Conservation (phyloP, 129 eudicot species). For the Lactuca sativa region DNA sequence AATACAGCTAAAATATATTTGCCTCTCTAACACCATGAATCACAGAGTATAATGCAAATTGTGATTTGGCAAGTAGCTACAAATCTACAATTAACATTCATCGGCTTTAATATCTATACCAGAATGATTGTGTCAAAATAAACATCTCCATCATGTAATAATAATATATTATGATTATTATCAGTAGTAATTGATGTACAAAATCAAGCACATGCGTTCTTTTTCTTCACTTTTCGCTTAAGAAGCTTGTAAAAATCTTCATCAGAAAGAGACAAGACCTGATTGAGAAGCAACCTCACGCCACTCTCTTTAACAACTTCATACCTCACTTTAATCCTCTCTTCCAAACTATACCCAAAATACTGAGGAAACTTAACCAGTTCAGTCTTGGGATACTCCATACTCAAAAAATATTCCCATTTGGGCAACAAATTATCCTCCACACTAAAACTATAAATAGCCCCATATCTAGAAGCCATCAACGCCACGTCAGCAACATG, state of each 20-base stretch:
- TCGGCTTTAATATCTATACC: conserved; percentile 17
- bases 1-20: conserved; percentile 2
- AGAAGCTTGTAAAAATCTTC: conserved; percentile 52
- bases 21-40: conserved; percentile 3
- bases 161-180: conserved; percentile 21
- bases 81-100: conserved; percentile 12
- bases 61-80: conserved; percentile 25
- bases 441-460: conserved; percentile 52
- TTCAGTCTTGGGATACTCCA: conserved; percentile 63
- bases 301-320: conserved; percentile 58
- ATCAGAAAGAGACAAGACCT: conserved; percentile 72
- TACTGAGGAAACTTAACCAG: conserved; percentile 85
- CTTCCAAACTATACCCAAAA: conserved; percentile 85
- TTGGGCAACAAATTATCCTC: conserved; percentile 64
- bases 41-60: conserved; percentile 25
- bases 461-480: conserved; percentile 75
- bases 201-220: conserved; percentile 40
- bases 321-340: conserved; percentile 76
- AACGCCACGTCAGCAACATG: conserved; percentile 56
- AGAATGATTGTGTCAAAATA: conserved; percentile 5
- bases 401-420: conserved; percentile 81
- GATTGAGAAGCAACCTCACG: conserved; percentile 69
- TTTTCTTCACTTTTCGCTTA: conserved; percentile 62
- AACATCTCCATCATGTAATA: background rate
- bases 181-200: conserved; percentile 16